Base-by-base conservation (phyloP, 805 yeast genomes). In the Barnettozyma wickerhamii region DNA sequence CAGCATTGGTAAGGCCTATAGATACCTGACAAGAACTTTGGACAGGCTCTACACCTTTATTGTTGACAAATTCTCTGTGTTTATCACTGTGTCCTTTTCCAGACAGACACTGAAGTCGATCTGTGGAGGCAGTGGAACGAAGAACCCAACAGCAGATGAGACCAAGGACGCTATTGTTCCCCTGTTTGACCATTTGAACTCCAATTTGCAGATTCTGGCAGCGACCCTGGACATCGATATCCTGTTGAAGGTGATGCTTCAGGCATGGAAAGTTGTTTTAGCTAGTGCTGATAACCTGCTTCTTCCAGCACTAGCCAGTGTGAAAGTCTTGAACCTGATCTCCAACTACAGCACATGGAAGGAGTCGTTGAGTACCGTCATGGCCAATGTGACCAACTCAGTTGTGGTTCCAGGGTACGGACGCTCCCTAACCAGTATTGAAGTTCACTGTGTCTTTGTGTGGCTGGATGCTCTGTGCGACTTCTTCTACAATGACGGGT, bases 401-500 rank as follows among this genome's bases (percentile, higher is more conserved):
- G 40, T 47, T 1, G 42, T 46, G 5, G 47, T 72, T 10, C 63
- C 68, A 12, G 80, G 79, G 0, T 75, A 67, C 52, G 81, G 79
- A 2, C 69, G 74, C 33, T 75, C 76, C 14, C 60, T 87, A 37
- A 72, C 82, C 0, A 63, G 65, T 21, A 65, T 62, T 18, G 95
- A 88, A 53, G 63, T 84, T 23, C 87, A 81, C 38, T 74, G 81
- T 2, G 75, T 85, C 0, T 79, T 81, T 46, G 67, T 75, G 1
- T 87, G 95, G 95, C 58, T 88, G 18, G 65, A 74, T 35, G 66
- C 73, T 6, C 59, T 84, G n/a, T 74, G 87, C 35, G 90, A 80
- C 43, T 87, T 86, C 56, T 87, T 88, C 63, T 78, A 87, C 58
- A 80, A 84, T 52, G 80, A 75, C 33, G 95, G 95, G 0, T 81